Base-by-base conservation (phyloP, 2,329 filamentous ascomycete genomes). In the Aspergillus texensis region DNA sequence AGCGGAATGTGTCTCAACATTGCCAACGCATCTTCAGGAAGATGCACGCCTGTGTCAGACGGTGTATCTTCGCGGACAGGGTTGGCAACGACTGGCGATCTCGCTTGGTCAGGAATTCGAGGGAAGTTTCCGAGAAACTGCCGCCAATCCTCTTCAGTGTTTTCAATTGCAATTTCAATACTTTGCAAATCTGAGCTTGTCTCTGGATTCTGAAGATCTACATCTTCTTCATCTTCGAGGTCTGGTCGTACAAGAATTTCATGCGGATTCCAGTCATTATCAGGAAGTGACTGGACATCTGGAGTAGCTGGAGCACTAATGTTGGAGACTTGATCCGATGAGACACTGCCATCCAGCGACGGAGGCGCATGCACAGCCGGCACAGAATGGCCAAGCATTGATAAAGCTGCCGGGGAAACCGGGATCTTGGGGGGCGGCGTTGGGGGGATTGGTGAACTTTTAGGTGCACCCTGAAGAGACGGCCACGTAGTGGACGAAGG, bases 291-390 rank as follows among this genome's bases (percentile, higher is more conserved):
- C 34, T 79, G 87, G 67, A 92, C 84, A 64, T 94, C 85, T 16
- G 94, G 94, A 0, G 94, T 97, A 12, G 91, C 88, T 6, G 94
- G 93, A 56, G 92, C 92, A 72, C 93, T 96, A 76, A 93, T 85
- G 59, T 85, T 86, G 1, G 93, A 92, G 77, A 96, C 86, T 75
- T 96, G 93, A 74, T 97, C 94, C 2, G 94, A 96, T 10, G 89
- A 91, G 71, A 95, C 81, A 78, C 93, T 97, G 26, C 93, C 94
- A 79, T 97, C 94, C 4, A 97, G 83, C 5, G 94, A 97, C 4
- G 94, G 94, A 5, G 94, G 90, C 6, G 92, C 90, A 61, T 92
- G 94, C 34, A 88, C 86, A 41, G 88, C 89, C 1, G 93, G 93
- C 4, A 94, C 84, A 55, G 88, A 85, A 26, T 89, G 84, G 32